A percentile compares a stretch with the other conserved stretches of the same genome.
phyloP scores from a whole-genome alignment of 345 rosid species.

The Salix purpurea region DNA sequence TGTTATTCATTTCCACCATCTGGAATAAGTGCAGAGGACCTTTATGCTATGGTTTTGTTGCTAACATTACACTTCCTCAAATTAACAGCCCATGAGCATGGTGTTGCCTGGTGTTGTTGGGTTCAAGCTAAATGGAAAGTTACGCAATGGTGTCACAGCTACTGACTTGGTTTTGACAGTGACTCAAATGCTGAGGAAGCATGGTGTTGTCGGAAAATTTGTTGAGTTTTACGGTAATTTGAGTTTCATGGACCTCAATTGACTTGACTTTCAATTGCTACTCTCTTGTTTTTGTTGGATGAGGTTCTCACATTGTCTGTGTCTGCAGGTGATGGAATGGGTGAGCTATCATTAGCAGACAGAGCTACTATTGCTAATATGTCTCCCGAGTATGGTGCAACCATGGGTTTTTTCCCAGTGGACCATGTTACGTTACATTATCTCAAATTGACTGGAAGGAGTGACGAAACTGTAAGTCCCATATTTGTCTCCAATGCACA shows the following conservation, averaged over 20 bases:
- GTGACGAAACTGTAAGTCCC: slow-evolving; percentile 82
- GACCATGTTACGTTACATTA: slow-evolving; percentile 93
- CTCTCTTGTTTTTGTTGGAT: background rate
- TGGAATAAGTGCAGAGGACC: background rate
- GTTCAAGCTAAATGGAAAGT: slow-evolving; percentile 82
- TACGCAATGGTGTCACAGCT: slow-evolving; percentile 87
- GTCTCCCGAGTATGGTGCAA: slow-evolving; percentile 99
- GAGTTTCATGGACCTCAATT: slow-evolving; percentile 14
- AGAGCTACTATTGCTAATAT: slow-evolving; percentile 98
- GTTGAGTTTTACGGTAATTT: slow-evolving; percentile 92
- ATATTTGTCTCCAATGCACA: background rate
- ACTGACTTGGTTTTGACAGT: slow-evolving; percentile 96
- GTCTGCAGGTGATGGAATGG: slow-evolving; percentile 83
- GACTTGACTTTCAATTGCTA: background rate
- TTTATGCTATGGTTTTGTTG: background rate
- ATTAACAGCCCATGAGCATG: slow-evolving; percentile 96
- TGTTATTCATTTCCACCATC: background rate
- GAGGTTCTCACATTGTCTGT: slow-evolving; percentile 12
- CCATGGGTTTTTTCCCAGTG: slow-evolving; percentile 99
- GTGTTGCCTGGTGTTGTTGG: slow-evolving; percentile 99
- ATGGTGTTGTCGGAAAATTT: slow-evolving; percentile 98
- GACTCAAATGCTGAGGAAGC: slow-evolving; percentile 97
- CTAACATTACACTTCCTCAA: background rate
- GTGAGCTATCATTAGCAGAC: slow-evolving; percentile 87
- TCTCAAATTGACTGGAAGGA: slow-evolving; percentile 94